Evolutionary conservation across 208 protist genomes (phyloP).

Genomic region (Leishmania mexicana): DNA sequence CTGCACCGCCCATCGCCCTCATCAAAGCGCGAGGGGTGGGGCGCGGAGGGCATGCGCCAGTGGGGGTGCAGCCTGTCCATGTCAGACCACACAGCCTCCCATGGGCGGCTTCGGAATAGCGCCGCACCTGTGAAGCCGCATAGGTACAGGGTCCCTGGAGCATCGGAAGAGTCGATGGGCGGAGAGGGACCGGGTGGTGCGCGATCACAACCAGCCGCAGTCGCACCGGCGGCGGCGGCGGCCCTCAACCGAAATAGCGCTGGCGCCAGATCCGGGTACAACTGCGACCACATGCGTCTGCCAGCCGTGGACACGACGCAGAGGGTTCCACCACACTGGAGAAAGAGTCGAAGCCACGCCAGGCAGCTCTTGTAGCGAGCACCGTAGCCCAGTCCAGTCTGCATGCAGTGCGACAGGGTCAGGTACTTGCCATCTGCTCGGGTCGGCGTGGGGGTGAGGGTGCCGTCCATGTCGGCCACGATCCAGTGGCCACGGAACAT

Average conservation of each 20-base stretch:
- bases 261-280: conserved; percentile 56
- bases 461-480: conserved; percentile 70
- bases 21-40: not conserved
- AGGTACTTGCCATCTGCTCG: conserved; percentile 52
- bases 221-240: not conserved
- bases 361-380: conserved; percentile 49
- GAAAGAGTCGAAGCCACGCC: conserved; percentile 34
- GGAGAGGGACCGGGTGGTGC: not conserved
- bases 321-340: conserved; percentile 41
- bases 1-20: not conserved
- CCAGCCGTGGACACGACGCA: conserved; percentile 66
- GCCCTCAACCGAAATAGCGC: conserved; percentile 27
- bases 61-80: conserved; percentile 24
- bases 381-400: conserved; percentile 26
- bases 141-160: conserved; percentile 43
- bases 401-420: conserved; percentile 34
- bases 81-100: conserved; percentile 19
- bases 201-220: not conserved
- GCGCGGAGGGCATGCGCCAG: conserved; percentile 11
- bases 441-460: conserved; percentile 51
- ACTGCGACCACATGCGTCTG: conserved; percentile 47
- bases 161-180: not conserved
- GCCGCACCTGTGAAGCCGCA: conserved; percentile 71
- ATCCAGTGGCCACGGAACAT: conserved; percentile 60
- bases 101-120: conserved; percentile 39